Conservation (phyloP, 148 eudicot genomes). For the Agrostemma githago region DNA sequence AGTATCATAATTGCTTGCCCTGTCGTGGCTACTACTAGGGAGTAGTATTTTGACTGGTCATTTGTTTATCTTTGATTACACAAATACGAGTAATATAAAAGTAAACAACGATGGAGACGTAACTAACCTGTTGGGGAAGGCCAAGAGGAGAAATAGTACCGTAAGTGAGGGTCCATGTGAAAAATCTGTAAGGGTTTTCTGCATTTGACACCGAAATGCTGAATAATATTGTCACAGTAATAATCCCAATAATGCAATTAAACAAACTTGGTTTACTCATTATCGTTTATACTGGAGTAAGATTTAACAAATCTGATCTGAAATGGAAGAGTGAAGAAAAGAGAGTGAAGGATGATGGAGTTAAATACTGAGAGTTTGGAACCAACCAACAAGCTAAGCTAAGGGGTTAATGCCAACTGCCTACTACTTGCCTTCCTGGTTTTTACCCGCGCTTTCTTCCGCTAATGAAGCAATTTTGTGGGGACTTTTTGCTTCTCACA, state of each 20-base stretch:
- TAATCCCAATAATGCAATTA: slow-evolving; percentile 23
- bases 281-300: background rate
- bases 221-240: slow-evolving; percentile 27
- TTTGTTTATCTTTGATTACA: too few relatives aligned
- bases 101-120: too few relatives aligned
- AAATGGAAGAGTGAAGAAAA: background rate
- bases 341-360: background rate
- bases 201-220: slow-evolving; percentile 45
- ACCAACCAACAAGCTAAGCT: background rate
- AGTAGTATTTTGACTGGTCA: too few relatives aligned
- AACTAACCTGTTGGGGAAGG: slow-evolving; percentile 67
- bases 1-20: too few relatives aligned
- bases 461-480: slow-evolving; percentile 8
- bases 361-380: background rate
- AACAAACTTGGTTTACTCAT: slow-evolving; percentile 32
- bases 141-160: slow-evolving; percentile 77
- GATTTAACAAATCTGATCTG: too few relatives aligned
- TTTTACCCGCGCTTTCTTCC: background rate
- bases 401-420: too few relatives aligned
- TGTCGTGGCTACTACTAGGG: too few relatives aligned
- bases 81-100: too few relatives aligned
- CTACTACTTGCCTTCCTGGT: background rate
- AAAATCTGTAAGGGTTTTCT: slow-evolving; percentile 63
- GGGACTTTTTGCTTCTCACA: background rate
- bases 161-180: slow-evolving; percentile 81